Percentiles rank a stretch among this genome's conserved stretches.
phyloP scores from a whole-genome alignment of 441 rosid genomes.

The Manihot esculenta region DNA sequence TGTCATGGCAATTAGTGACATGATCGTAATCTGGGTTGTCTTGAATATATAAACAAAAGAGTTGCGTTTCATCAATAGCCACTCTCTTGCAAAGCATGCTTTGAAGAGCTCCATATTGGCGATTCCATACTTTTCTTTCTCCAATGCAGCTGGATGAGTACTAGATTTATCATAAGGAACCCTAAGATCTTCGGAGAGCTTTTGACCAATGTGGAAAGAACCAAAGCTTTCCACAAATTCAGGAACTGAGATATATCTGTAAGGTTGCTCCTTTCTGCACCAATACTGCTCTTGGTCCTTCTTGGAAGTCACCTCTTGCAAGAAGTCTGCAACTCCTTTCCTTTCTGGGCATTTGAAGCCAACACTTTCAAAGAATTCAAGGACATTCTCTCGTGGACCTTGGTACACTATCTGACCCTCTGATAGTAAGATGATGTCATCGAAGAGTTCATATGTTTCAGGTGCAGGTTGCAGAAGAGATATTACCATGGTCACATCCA shows the following conservation, averaged over 20 bases:
- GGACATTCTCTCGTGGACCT: slow-evolving; percentile 56
- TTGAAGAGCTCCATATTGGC: slow-evolving; percentile 61
- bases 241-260: slow-evolving; percentile 41
- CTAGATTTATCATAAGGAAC: slow-evolving; percentile 52
- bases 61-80: slow-evolving; percentile 64
- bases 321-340: slow-evolving; percentile 70
- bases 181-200: slow-evolving; percentile 39
- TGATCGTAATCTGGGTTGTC: slow-evolving; percentile 53
- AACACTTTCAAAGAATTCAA: slow-evolving; percentile 54
- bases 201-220: slow-evolving; percentile 45
- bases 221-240: slow-evolving; percentile 47
- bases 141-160: slow-evolving; percentile 65
- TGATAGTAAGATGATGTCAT: slow-evolving; percentile 58
- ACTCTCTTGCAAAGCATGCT: slow-evolving; percentile 66
- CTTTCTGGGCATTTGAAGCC: slow-evolving; percentile 73
- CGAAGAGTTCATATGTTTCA: slow-evolving; percentile 62
- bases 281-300: slow-evolving; percentile 74
- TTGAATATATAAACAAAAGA: slow-evolving; percentile 63
- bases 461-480: slow-evolving; percentile 79
- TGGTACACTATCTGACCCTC: slow-evolving; percentile 73
- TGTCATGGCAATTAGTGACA: slow-evolving; percentile 53
- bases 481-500: slow-evolving; percentile 66
- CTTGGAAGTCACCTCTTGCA: slow-evolving; percentile 70
- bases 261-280: slow-evolving; percentile 44
- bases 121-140: slow-evolving; percentile 55